Conservation (phyloP, 2,329 filamentous ascomycete species). For the Escovopsis weberi region DNA sequence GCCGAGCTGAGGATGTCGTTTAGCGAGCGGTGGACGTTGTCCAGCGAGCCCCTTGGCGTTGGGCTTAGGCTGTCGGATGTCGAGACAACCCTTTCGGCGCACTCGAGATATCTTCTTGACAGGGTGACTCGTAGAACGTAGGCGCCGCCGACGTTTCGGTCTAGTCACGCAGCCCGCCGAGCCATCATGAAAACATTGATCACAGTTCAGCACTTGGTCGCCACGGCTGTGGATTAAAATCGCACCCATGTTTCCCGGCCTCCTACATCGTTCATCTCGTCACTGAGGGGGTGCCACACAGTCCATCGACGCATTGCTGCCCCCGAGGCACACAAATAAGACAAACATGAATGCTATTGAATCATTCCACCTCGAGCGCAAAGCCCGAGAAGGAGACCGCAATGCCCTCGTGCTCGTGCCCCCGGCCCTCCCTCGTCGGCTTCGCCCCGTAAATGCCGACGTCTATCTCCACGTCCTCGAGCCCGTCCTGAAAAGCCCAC, state of each 20-base stretch:
- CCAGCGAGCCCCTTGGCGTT: slow-evolving; percentile 30
- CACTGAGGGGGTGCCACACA: too few relatives aligned
- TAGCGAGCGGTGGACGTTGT: slow-evolving; percentile 40
- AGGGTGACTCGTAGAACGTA: too few relatives aligned
- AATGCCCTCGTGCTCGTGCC: slow-evolving; percentile 4
- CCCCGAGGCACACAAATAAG: background rate
- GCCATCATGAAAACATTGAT: too few relatives aligned
- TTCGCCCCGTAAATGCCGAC: slow-evolving; percentile 9
- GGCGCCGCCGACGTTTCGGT: too few relatives aligned
- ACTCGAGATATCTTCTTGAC: too few relatives aligned
- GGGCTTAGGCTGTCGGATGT: slow-evolving; percentile 14
- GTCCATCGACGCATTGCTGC: too few relatives aligned
- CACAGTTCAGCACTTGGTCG: too few relatives aligned
- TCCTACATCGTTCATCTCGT: too few relatives aligned
- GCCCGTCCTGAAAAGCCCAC: slow-evolving; percentile 6
- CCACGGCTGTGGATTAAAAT: too few relatives aligned
- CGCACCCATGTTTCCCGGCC: too few relatives aligned
- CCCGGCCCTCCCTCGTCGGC: slow-evolving; percentile 7
- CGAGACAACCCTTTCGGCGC: background rate
- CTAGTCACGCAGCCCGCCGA: too few relatives aligned
- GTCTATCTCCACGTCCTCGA: slow-evolving; percentile 3
- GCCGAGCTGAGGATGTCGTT: slow-evolving; percentile 41
- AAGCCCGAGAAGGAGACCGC: slow-evolving; percentile 6
- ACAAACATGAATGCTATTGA: too few relatives aligned
- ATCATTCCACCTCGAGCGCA: background rate